Conservation (phyloP, 305 asterid genomes). For the Solanum hybrid region DNA sequence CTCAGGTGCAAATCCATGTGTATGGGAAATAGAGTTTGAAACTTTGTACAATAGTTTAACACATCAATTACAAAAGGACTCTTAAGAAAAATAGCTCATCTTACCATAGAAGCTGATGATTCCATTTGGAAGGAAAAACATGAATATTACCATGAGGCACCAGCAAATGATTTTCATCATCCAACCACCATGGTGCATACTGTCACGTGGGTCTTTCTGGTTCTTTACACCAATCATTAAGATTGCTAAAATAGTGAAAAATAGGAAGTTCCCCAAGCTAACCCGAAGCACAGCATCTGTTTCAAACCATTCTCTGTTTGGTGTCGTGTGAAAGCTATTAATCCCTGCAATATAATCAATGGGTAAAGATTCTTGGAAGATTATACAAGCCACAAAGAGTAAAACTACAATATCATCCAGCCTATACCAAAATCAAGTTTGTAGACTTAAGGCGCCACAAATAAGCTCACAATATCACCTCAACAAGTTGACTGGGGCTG, state of each 20-base stretch:
- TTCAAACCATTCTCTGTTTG: slow-evolving; percentile 89
- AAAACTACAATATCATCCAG: not conserved
- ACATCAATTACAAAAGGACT: not conserved
- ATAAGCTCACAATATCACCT: not conserved
- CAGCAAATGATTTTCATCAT: slow-evolving; percentile 86
- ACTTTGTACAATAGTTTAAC: not conserved
- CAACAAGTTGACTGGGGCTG: not conserved
- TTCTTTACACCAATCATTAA: slow-evolving; percentile 82
- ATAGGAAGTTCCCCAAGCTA: slow-evolving; percentile 90
- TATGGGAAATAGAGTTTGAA: not conserved
- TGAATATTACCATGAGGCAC: slow-evolving; percentile 77
- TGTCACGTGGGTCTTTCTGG: slow-evolving; percentile 91
- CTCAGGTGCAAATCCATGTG: not conserved
- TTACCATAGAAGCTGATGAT: slow-evolving; percentile 86
- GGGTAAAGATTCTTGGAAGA: not conserved
- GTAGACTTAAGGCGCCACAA: not conserved
- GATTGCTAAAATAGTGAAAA: slow-evolving; percentile 70
- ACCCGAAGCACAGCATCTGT: slow-evolving; percentile 93
- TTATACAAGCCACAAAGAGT: not conserved
- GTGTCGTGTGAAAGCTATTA: slow-evolving; percentile 82
- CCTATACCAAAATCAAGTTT: not conserved
- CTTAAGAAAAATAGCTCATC: not conserved
- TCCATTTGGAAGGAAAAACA: slow-evolving; percentile 85
- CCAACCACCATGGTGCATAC: slow-evolving; percentile 93
- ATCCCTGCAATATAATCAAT: slow-evolving; percentile 52